These are phyloP conservation scores for Penicillium antarcticum DNA, from an alignment of 495 filamentous ascomycete genomes.

Conservation along the genomic window DNA sequence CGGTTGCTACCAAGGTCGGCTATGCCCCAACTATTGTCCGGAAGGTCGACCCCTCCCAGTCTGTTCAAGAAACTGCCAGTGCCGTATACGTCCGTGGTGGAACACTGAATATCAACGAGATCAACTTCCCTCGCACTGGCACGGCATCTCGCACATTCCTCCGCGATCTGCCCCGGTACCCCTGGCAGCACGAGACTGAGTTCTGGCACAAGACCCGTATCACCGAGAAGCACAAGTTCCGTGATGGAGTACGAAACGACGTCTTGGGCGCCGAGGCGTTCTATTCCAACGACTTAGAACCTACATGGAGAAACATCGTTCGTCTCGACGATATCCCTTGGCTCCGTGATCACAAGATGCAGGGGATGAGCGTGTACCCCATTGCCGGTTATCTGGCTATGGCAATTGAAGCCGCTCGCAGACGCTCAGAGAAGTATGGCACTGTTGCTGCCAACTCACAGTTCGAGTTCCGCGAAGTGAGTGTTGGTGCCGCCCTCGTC, in stretches of 20 bases:
- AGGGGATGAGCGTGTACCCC: conserved; percentile 46
- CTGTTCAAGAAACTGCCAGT: conserved; percentile 18
- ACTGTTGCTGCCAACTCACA: conserved; percentile 6
- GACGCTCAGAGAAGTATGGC: conserved; percentile 16
- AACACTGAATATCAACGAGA: conserved; percentile 13
- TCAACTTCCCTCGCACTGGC: conserved; percentile 21
- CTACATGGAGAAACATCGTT: conserved; percentile 44
- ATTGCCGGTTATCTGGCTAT: conserved; percentile 47
- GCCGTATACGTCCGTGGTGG: conserved; percentile 21
- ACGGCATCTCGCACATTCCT: conserved; percentile 18
- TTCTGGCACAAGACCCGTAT: conserved; percentile 48
- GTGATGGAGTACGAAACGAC: conserved; percentile 42
- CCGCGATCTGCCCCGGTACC: conserved; percentile 45
- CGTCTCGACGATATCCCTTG: conserved; percentile 47
- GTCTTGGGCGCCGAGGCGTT: conserved; percentile 45
- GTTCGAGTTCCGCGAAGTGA: conserved; percentile 38
- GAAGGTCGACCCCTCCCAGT: conserved; percentile 16
- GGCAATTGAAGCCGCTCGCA: conserved; percentile 45
- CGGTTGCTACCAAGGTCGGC: conserved; percentile 14
- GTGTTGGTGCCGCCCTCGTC: conserved; percentile 37
- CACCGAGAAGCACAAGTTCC: conserved; percentile 35
- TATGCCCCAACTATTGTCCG: conserved; percentile 25
- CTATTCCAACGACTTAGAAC: conserved; percentile 34
- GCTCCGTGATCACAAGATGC: conserved; percentile 49
- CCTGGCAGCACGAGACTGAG: conserved; percentile 37